phyloP scores from a whole-genome alignment of 2,329 filamentous ascomycete genomes.

The Clonostachys chloroleuca region DNA sequence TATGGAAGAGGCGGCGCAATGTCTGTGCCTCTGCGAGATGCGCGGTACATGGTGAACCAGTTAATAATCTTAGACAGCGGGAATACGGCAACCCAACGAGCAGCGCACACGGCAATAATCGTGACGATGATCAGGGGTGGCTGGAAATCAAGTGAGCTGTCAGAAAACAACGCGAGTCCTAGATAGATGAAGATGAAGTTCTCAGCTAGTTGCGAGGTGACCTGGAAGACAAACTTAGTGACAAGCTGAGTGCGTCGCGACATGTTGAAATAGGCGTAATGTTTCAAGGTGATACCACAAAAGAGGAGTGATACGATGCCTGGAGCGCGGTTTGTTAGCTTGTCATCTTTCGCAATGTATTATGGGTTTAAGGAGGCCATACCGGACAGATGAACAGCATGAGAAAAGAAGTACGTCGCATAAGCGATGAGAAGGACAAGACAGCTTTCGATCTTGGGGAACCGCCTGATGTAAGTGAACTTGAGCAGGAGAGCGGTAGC shows the following conservation, averaged over 20 bases:
- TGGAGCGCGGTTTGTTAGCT: slow-evolving; percentile 24
- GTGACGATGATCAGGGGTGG: slow-evolving; percentile 94
- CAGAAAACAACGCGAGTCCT: slow-evolving; percentile 89
- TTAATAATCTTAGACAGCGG: slow-evolving; percentile 88
- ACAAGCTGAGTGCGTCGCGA: slow-evolving; percentile 94
- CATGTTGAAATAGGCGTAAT: slow-evolving; percentile 99
- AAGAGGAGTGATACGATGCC: slow-evolving; percentile 95
- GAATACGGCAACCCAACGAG: slow-evolving; percentile 92
- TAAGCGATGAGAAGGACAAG: slow-evolving; percentile 92
- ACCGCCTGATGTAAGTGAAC: slow-evolving; percentile 87
- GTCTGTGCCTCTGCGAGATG: slow-evolving; percentile 67
- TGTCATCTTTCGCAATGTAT: background rate
- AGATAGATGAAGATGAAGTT: slow-evolving; percentile 99
- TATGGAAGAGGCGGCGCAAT: slow-evolving; percentile 85
- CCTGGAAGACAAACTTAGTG: slow-evolving; percentile 95
- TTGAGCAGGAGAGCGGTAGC: slow-evolving; percentile 85
- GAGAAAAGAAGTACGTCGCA: slow-evolving; percentile 96
- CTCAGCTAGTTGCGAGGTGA: slow-evolving; percentile 90
- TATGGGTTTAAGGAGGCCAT: slow-evolving; percentile 23
- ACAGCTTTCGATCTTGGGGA: slow-evolving; percentile 96
- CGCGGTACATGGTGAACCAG: slow-evolving; percentile 84
- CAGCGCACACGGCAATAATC: slow-evolving; percentile 84
- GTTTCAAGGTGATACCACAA: slow-evolving; percentile 96
- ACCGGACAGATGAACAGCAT: slow-evolving; percentile 95
- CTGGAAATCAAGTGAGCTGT: slow-evolving; percentile 83